Conservation (phyloP, 177 flowering plant genomes). For the Tripterygium wilfordii region DNA sequence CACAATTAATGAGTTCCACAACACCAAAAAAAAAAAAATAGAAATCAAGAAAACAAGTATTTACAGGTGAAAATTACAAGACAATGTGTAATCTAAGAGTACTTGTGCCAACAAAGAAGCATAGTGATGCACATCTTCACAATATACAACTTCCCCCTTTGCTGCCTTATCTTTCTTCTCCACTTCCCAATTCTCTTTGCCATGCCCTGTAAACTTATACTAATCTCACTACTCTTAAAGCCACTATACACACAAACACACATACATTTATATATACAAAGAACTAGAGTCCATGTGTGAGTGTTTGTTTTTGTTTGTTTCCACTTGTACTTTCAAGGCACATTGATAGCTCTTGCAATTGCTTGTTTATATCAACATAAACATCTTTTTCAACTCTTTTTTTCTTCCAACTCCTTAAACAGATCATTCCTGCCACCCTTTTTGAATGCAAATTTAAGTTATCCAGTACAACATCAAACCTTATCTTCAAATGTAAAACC, state of each 20-base stretch:
- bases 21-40: too few relatives aligned
- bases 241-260: background rate
- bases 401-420: too few relatives aligned
- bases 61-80: too few relatives aligned
- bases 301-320: background rate
- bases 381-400: constrained; percentile 4
- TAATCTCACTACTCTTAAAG: background rate
- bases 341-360: constrained; percentile 13
- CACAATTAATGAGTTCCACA: too few relatives aligned
- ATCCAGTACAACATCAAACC: constrained; percentile 11
- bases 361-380: constrained; percentile 7
- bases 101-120: constrained; percentile 61
- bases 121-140: constrained; percentile 54
- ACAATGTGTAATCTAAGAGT: too few relatives aligned
- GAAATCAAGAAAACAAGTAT: too few relatives aligned
- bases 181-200: constrained; percentile 35
- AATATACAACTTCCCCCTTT: constrained; percentile 52
- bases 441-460: constrained; percentile 12
- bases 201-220: constrained; percentile 14
- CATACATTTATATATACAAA: too few relatives aligned
- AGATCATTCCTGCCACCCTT: constrained; percentile 25
- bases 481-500: constrained; percentile 17
- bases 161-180: constrained; percentile 46
- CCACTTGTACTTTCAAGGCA: constrained; percentile 15
- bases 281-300: background rate